Evolutionary conservation across 2,329 filamentous ascomycete species (phyloP), one percentile per base, ranked within the genome.

Genomic region (Corynespora cassiicola): DNA sequence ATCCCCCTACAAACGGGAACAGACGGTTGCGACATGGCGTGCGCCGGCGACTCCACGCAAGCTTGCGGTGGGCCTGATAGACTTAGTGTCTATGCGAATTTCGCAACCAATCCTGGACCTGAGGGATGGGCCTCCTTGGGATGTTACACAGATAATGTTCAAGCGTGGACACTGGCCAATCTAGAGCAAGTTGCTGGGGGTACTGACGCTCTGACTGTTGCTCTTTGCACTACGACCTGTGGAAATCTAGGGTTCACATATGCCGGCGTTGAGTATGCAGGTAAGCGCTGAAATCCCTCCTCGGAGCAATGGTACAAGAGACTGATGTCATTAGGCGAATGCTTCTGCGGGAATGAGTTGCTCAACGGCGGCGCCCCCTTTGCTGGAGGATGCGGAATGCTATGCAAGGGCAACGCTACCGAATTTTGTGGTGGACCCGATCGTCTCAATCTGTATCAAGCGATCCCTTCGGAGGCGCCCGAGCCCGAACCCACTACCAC

Each of bases 391-490:
- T 40, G 37, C n/a, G 15, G 35, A 15, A 40, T 40, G 31, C 19
- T n/a, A 2, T 40, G 37, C 25, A 35, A 17, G 7, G 31, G 31
- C 5, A 30, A 34, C 11, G 5, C 14, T 2, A 29, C 24, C 4
- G 37, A 40, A 18, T 19, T 24, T 19, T 40, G 37, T 17, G 37
- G 37, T 12, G 37, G 37, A 9, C 3, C 24, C 4, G n/a, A 30
- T 10, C 8, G 31, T 3, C 16, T 40, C 10, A 35, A 40, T 14
- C 8, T 40, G 4, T 40, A 40, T 12, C 6, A 11, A 5, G 20
- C 5, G n/a, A n/a, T n/a, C n/a, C n/a, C n/a, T 48, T 38, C 36
- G 69, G 52, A 29, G 43, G 71, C 25, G 65, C 69, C 46, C 71
- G 69, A 5, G 53, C 42, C 60, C 69, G 8, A 56, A 39, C 30